phyloP scores from a whole-genome alignment of 75 land plant genomes.

The Larix kaempferi region DNA sequence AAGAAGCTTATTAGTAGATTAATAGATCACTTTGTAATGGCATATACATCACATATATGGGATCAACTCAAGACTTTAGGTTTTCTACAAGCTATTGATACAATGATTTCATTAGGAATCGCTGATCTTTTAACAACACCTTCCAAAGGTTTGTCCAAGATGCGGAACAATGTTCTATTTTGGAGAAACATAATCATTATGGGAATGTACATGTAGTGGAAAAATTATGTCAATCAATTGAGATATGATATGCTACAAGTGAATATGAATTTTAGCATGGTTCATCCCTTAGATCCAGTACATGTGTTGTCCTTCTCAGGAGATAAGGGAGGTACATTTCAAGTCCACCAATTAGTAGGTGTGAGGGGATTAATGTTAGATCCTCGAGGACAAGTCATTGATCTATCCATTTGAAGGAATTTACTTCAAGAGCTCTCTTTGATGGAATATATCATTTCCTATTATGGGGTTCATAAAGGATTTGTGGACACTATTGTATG shows the following conservation, averaged over 20 bases:
- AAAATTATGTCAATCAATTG: conserved; percentile 15
- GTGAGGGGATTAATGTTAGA: conserved; percentile 13
- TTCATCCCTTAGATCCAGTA: not conserved
- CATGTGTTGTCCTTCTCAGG: too few relatives aligned
- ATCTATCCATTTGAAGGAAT: conserved; percentile 1
- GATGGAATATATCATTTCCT: not conserved
- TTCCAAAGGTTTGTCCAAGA: not conserved
- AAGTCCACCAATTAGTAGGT: conserved; percentile 11
- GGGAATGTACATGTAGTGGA: conserved; percentile 16
- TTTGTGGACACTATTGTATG: not conserved
- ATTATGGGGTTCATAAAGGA: not conserved
- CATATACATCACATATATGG: not conserved
- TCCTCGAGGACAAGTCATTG: conserved; percentile 1
- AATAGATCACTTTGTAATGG: conserved; percentile 17
- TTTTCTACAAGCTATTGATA: not conserved
- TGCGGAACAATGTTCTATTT: conserved; percentile 10
- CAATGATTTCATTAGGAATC: conserved; percentile 10
- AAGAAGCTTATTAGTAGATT: conserved; percentile 14
- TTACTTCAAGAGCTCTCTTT: not conserved
- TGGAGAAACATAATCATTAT: conserved; percentile 16
- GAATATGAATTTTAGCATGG: conserved; percentile 15
- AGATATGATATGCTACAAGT: conserved; percentile 15
- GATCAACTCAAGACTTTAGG: not conserved
- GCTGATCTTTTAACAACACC: conserved; percentile 11
- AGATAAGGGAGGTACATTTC: conserved; percentile 1